Evolutionary conservation across 202 grass and related monocot genomes (phyloP), one percentile per base, ranked within the genome.

Genomic region (Schoenoplectus tabernaemontani): DNA sequence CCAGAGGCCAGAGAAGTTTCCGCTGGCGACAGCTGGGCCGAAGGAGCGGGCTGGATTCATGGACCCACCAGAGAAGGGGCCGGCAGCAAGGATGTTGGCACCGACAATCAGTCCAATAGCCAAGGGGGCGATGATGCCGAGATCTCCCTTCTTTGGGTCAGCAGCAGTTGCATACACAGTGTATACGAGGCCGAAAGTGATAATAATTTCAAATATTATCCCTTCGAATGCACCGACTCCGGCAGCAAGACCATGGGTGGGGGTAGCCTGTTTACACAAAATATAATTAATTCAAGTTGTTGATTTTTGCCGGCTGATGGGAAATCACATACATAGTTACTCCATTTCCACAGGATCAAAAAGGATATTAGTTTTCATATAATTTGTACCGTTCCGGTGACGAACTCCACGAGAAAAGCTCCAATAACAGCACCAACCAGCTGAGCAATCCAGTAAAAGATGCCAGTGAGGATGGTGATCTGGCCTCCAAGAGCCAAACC

Each of bases 11-110:
- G 91, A 63, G 82, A 78, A 93, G 82, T 90, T 46, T 46, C 91
- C 88, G 76, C 86, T 90, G 66, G 86, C 88, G 0, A 93, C 91
- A 36, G 87, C 87, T 0, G 90, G 90, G 20, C 90, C 90, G 50
- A 89, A 89, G 33, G 84, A 93, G n/a, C 91, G 86, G 1, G 91
- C 91, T 2, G 88, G 91, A 90, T 96, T 96, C 93, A 96, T 92
- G 61, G 93, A 96, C 0, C 88, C 90, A 34, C 93, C 90, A 48
- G 90, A 92, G 86, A 92, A 96, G 3, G 93, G 93, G 10, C 93
- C 90, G 13, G 93, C 93, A 0, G 87, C 89, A 30, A 92, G 93
- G 82, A 96, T 96, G 82, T 90, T 92, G 82, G 93, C 86, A 57
- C 86, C 93, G 33, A 96, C 93, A 83, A 96, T 78, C 67, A 96